Evolutionary conservation across 192 early-diverging fungal species (phyloP).

Genomic region (Entomortierella lignicola): DNA sequence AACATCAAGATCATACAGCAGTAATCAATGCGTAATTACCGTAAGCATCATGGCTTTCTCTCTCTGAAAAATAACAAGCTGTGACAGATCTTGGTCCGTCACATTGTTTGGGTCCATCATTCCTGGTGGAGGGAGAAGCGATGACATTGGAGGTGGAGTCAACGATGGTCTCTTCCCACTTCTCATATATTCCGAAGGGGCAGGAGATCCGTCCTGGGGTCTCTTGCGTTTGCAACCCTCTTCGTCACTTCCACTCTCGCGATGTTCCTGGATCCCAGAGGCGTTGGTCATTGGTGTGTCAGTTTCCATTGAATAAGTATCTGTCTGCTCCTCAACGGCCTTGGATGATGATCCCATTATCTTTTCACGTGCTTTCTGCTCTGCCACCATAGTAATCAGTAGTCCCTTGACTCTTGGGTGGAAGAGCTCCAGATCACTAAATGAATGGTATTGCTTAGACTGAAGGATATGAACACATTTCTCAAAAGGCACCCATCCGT

Average conservation of each 20-base stretch:
- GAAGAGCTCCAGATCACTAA: slow-evolving; percentile 45
- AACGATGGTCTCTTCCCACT: slow-evolving; percentile 37
- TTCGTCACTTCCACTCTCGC: not conserved
- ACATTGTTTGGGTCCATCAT: slow-evolving; percentile 51
- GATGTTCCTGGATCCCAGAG: slow-evolving; percentile 5
- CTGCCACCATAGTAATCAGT: slow-evolving; percentile 40
- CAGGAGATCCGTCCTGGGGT: slow-evolving; percentile 4
- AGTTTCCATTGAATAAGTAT: slow-evolving; percentile 10
- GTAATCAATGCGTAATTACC: slow-evolving; percentile 12
- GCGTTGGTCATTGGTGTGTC: slow-evolving; percentile 1
- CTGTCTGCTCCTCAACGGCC: not conserved
- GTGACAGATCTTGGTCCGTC: slow-evolving; percentile 37
- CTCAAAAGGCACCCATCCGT: slow-evolving; percentile 64
- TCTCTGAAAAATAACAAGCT: slow-evolving; percentile 45
- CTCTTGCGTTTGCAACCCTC: slow-evolving; percentile 31
- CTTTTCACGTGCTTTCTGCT: slow-evolving; percentile 24
- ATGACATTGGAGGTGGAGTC: slow-evolving; percentile 22
- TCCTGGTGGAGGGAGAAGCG: slow-evolving; percentile 33
- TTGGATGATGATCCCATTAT: not conserved
- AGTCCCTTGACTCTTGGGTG: slow-evolving; percentile 45
- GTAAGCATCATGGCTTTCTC: slow-evolving; percentile 40
- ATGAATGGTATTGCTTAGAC: slow-evolving; percentile 60
- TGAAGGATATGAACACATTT: slow-evolving; percentile 65
- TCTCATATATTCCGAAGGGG: slow-evolving; percentile 20
- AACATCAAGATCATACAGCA: not conserved